Conservation (phyloP, 2,329 filamentous ascomycete genomes). For the Pseudogymnoascus sp. region DNA sequence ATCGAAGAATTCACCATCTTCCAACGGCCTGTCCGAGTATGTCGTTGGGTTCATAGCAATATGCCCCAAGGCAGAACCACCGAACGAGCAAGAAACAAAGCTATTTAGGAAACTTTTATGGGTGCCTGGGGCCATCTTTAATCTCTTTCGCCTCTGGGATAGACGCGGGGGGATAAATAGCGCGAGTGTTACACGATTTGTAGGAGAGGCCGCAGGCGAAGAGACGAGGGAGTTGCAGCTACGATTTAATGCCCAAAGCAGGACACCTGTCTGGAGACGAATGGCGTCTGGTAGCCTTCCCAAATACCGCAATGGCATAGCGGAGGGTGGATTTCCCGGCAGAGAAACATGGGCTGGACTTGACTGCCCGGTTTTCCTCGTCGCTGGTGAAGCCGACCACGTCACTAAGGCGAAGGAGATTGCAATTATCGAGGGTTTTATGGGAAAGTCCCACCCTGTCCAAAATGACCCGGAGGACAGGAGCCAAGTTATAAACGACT, state of each 20-base stretch:
- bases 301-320: constrained; percentile 41
- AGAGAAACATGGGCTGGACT: constrained; percentile 64
- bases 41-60: constrained; percentile 73
- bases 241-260: constrained; percentile 74
- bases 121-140: constrained; percentile 64
- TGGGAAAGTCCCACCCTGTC: constrained; percentile 25
- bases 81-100: constrained; percentile 42
- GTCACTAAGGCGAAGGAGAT: constrained; percentile 67
- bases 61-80: constrained; percentile 64
- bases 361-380: constrained; percentile 64
- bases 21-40: constrained; percentile 46
- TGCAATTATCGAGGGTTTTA: constrained; percentile 49
- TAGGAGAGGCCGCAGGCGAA: constrained; percentile 55
- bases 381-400: constrained; percentile 68
- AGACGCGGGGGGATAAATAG: constrained; percentile 70
- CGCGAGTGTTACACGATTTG: constrained; percentile 69
- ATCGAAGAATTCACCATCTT: constrained; percentile 39
- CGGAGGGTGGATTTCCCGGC: constrained; percentile 59
- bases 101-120: constrained; percentile 50
- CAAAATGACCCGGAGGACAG: constrained; percentile 21
- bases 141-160: constrained; percentile 71
- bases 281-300: constrained; percentile 70
- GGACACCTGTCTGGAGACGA: constrained; percentile 71
- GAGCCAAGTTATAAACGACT: constrained; percentile 36
- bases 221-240: constrained; percentile 61